These are phyloP conservation scores for Fibroporia radiculosa DNA, from an alignment of 768 basidiomycete genomes.

Conservation along the genomic window DNA sequence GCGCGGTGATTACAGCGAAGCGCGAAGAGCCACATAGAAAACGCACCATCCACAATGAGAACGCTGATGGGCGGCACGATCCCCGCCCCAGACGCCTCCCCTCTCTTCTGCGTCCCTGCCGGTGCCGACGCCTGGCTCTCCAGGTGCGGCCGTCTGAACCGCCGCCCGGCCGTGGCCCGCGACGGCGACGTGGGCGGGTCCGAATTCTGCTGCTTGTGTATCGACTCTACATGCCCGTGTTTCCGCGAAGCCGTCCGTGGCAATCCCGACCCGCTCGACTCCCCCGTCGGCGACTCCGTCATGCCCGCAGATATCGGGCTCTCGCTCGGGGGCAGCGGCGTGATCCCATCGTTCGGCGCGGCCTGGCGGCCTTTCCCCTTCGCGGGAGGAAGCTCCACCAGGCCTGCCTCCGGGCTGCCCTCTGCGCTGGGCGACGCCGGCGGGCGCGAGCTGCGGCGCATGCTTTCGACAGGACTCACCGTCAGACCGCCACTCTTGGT, in stretches of 20 bases:
- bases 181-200: slow-evolving; percentile 20
- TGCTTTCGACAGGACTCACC: background rate
- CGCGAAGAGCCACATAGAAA: background rate
- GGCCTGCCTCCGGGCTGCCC: background rate
- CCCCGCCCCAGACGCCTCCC: slow-evolving; percentile 51
- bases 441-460: slow-evolving; percentile 9
- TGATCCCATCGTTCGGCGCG: slow-evolving; percentile 1
- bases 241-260: background rate
- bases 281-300: background rate
- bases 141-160: slow-evolving; percentile 24
- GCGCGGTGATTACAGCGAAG: background rate
- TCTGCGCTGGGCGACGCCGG: slow-evolving; percentile 1
- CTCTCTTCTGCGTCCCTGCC: slow-evolving; percentile 35
- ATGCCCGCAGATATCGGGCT: background rate
- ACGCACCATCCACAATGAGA: slow-evolving; percentile 92
- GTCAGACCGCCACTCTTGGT: slow-evolving; percentile 2
- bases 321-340: background rate
- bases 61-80: slow-evolving; percentile 97
- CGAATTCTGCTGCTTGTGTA: background rate
- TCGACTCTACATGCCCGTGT: background rate
- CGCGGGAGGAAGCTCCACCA: background rate
- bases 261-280: background rate
- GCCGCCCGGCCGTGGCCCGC: slow-evolving; percentile 21
- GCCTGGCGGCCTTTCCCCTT: slow-evolving; percentile 13
- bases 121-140: slow-evolving; percentile 23